A percentile compares a stretch with the other conserved stretches of the same genome.
These are phyloP conservation scores for Chalciporus sphaerocephalus DNA, from an alignment of 768 basidiomycete species.

Conservation along the genomic window DNA sequence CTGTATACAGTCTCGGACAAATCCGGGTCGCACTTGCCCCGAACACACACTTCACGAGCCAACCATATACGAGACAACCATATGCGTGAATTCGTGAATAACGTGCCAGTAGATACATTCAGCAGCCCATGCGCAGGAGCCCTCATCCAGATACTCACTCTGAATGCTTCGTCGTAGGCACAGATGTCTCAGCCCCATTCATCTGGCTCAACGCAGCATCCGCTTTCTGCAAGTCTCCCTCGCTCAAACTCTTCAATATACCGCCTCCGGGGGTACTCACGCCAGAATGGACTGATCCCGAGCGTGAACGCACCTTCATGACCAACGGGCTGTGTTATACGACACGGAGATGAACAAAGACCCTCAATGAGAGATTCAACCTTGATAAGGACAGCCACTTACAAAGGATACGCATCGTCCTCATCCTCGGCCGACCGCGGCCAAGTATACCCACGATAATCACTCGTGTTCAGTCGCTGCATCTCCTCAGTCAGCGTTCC, in stretches of 20 bases:
- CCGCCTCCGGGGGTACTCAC: slow-evolving; percentile 88
- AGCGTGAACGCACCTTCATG: slow-evolving; percentile 84
- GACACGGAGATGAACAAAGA: slow-evolving; percentile 7
- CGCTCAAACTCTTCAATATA: slow-evolving; percentile 73
- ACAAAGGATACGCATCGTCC: slow-evolving; percentile 90
- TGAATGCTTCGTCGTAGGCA: background rate
- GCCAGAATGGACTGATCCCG: slow-evolving; percentile 68
- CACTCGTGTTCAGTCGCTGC: slow-evolving; percentile 82
- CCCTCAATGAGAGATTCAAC: slow-evolving; percentile 1
- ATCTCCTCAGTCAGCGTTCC: slow-evolving; percentile 92
- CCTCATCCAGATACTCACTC: background rate
- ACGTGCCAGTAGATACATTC: slow-evolving; percentile 17
- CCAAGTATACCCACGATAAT: slow-evolving; percentile 67
- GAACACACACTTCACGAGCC: too few relatives aligned
- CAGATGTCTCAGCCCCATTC: slow-evolving; percentile 15
- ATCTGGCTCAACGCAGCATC: slow-evolving; percentile 81
- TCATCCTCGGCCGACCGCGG: slow-evolving; percentile 64
- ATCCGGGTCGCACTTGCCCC: slow-evolving; percentile 13
- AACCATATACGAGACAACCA: background rate
- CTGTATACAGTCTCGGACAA: slow-evolving; percentile 8
- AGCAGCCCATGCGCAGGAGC: background rate
- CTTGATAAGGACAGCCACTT: slow-evolving; percentile 32
- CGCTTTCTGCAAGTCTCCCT: slow-evolving; percentile 80
- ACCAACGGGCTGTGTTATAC: slow-evolving; percentile 63
- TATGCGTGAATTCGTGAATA: background rate